Conservation (phyloP, 805 yeast species). For the Yarrowia porcina region DNA sequence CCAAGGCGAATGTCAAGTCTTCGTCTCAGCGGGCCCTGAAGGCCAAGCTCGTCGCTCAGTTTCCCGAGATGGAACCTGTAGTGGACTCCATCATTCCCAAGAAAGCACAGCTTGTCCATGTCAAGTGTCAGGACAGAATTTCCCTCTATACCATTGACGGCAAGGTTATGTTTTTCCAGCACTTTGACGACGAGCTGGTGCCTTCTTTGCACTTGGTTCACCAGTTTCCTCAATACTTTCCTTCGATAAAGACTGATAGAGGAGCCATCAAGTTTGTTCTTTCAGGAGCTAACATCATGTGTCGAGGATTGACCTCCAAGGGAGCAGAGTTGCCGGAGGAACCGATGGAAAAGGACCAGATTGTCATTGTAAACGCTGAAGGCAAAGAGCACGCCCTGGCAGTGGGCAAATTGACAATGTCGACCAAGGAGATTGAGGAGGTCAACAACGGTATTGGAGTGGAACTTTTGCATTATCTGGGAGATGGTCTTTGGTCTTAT, state of each 20-base stretch:
- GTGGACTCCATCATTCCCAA: slow-evolving; percentile 85
- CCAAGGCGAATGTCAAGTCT: slow-evolving; percentile 87
- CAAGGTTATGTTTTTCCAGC: slow-evolving; percentile 74
- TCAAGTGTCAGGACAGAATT: slow-evolving; percentile 88
- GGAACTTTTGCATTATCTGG: slow-evolving; percentile 76
- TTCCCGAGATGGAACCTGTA: slow-evolving; percentile 67
- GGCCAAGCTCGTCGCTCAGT: slow-evolving; percentile 66
- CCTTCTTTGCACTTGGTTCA: slow-evolving; percentile 58
- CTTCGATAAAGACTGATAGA: slow-evolving; percentile 84
- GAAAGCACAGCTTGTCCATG: slow-evolving; percentile 72
- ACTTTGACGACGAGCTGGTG: slow-evolving; percentile 70
- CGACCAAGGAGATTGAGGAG: slow-evolving; percentile 80
- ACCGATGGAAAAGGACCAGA: slow-evolving; percentile 59
- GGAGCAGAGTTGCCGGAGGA: slow-evolving; percentile 83
- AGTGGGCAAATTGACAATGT: slow-evolving; percentile 81
- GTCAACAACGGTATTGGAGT: slow-evolving; percentile 87
- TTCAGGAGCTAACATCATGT: slow-evolving; percentile 97
- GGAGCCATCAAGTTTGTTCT: slow-evolving; percentile 94
- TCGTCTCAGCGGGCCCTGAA: slow-evolving; percentile 91
- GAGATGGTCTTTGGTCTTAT: slow-evolving; percentile 64
- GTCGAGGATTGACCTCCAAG: slow-evolving; percentile 83
- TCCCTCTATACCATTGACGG: slow-evolving; percentile 71
- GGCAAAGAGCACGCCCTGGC: slow-evolving; percentile 91
- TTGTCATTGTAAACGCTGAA: slow-evolving; percentile 83
- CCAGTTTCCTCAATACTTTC: slow-evolving; percentile 69